These are phyloP conservation scores for Chimonanthus salicifolius DNA, from an alignment of 164 flowering plant species.

Conservation along the genomic window DNA sequence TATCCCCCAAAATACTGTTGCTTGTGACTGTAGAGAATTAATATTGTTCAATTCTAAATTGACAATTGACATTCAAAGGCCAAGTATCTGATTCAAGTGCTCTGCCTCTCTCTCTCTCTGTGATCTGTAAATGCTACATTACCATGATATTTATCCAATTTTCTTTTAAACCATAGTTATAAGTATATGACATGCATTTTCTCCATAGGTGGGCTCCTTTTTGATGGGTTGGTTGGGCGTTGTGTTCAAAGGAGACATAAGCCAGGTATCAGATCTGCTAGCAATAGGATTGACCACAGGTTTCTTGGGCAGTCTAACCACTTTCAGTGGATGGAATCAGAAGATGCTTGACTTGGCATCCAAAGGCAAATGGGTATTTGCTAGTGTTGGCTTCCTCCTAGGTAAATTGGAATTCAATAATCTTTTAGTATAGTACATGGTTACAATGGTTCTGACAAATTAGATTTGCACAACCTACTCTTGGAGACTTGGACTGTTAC, in stretches of 20 bases:
- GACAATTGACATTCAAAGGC: too few relatives aligned
- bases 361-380: slow-evolving; percentile 55
- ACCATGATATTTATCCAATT: neutral
- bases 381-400: slow-evolving; percentile 49
- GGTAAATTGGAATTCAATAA: slow-evolving; percentile 28
- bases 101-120: too few relatives aligned
- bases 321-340: slow-evolving; percentile 99
- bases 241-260: slow-evolving; percentile 72
- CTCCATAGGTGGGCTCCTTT: slow-evolving; percentile 73
- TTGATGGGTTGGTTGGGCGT: slow-evolving; percentile 97
- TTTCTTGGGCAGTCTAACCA: slow-evolving; percentile 92
- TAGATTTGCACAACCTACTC: neutral
- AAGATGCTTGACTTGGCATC: slow-evolving; percentile 81
- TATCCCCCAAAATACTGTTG: too few relatives aligned
- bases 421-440: neutral
- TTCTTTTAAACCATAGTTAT: too few relatives aligned
- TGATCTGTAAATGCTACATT: neutral
- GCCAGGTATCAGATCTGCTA: slow-evolving; percentile 48
- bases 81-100: too few relatives aligned
- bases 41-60: too few relatives aligned
- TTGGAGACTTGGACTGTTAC: neutral
- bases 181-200: neutral
- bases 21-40: too few relatives aligned
- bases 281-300: slow-evolving; percentile 88
- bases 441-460: too few relatives aligned